Evolutionary conservation across 106 monocot genomes (phyloP).

Genomic region (Narthecium ossifragum): DNA sequence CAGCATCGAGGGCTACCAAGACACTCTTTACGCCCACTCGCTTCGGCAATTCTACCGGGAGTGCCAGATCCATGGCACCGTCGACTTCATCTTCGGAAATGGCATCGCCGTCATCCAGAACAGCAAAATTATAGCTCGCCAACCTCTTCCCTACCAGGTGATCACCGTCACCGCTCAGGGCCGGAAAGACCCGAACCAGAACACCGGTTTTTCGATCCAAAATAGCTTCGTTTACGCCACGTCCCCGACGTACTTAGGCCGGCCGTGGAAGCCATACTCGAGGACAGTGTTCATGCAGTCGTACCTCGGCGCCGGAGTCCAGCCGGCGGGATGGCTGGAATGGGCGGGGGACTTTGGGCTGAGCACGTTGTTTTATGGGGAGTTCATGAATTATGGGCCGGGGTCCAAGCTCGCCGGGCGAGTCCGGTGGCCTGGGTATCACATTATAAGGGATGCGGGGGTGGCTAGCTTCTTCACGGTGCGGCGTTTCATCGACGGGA

Average conservation of each 20-base stretch:
- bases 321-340: conserved; percentile 71
- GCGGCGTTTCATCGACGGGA: conserved; percentile 57
- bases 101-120: conserved; percentile 64
- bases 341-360: conserved; percentile 67
- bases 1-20: conserved; percentile 92
- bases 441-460: conserved; percentile 38
- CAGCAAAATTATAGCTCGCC: conserved; percentile 53
- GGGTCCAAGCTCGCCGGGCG: conserved; percentile 32
- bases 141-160: conserved; percentile 47
- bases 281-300: conserved; percentile 76
- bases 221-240: conserved; percentile 47
- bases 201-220: conserved; percentile 80
- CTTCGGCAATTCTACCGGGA: conserved; percentile 91
- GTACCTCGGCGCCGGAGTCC: conserved; percentile 36
- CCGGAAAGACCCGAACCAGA: conserved; percentile 45
- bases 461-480: conserved; percentile 62
- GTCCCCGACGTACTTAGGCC: conserved; percentile 66
- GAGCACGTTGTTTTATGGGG: conserved; percentile 71
- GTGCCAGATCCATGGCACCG: conserved; percentile 75
- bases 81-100: conserved; percentile 97
- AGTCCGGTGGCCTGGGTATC: conserved; percentile 75
- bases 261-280: conserved; percentile 89
- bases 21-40: conserved; percentile 89
- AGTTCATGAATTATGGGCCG: conserved; percentile 80
- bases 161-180: conserved; percentile 84